Conservation (phyloP, 306 rosid genomes). For the Ceratonia siliqua region DNA sequence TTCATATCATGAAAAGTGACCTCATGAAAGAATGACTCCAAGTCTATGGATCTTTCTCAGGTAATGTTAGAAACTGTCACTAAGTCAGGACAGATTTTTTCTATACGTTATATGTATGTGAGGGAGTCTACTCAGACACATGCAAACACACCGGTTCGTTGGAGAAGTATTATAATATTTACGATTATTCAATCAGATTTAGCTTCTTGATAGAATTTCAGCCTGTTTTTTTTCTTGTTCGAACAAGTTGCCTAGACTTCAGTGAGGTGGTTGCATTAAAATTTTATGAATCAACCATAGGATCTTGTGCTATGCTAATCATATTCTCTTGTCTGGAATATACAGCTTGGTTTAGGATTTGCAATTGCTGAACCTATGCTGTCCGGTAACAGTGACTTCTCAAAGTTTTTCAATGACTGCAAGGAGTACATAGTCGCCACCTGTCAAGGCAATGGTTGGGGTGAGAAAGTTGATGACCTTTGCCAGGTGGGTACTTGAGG, state of each 20-base stretch:
- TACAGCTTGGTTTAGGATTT: slow-evolving; percentile 90
- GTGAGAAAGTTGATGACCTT: slow-evolving; percentile 77
- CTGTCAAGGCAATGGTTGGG: slow-evolving; percentile 59
- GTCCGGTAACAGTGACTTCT: slow-evolving; percentile 60
- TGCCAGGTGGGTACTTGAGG: slow-evolving; percentile 64
- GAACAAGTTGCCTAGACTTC: background rate
- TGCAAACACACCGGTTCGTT: background rate
- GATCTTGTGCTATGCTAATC: slow-evolving; percentile 43
- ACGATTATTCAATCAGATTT: background rate
- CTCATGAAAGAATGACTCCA: background rate
- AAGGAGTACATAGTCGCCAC: slow-evolving; percentile 68
- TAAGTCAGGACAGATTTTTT: background rate
- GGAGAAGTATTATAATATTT: background rate
- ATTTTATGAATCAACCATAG: background rate
- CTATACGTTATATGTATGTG: background rate
- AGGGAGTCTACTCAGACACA: background rate
- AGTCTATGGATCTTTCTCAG: background rate
- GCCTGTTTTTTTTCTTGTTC: slow-evolving; percentile 18
- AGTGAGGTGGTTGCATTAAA: background rate
- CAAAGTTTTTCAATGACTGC: slow-evolving; percentile 84
- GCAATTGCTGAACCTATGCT: slow-evolving; percentile 69
- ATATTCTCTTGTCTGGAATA: slow-evolving; percentile 39
- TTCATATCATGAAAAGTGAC: background rate
- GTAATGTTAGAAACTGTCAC: background rate
- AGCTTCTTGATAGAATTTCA: slow-evolving; percentile 16